phyloP scores from a whole-genome alignment of 345 rosid species.

The Diplotaxis tenuifolia region DNA sequence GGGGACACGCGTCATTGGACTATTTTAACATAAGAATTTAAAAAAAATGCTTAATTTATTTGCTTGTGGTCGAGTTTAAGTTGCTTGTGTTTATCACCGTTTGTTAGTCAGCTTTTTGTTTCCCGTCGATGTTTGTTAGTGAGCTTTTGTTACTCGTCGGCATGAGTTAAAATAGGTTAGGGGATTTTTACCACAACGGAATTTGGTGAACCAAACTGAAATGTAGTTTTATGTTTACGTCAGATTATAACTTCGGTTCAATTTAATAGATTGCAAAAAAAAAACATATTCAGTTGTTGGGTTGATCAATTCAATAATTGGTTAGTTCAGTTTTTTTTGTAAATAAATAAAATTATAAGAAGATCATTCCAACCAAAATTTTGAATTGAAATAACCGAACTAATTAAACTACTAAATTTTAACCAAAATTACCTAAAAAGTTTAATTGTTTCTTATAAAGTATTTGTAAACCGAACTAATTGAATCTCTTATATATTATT shows the following conservation, averaged over 20 bases:
- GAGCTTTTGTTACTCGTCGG: constrained; percentile 8
- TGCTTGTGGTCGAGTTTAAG: constrained; percentile 1
- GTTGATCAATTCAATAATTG: not conserved
- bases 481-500: too few relatives aligned
- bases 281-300: not conserved
- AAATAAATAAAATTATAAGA: too few relatives aligned
- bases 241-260: not conserved
- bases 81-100: constrained; percentile 11
- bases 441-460: too few relatives aligned
- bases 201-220: not conserved
- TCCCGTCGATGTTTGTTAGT: constrained; percentile 11
- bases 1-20: constrained; percentile 30
- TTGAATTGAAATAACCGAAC: not conserved
- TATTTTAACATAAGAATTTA: not conserved
- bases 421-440: too few relatives aligned
- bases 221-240: not conserved
- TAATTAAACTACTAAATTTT: too few relatives aligned
- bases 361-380: not conserved
- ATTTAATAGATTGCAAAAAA: not conserved
- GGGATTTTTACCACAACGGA: not conserved
- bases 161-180: not conserved
- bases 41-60: constrained; percentile 7
- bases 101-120: constrained; percentile 12
- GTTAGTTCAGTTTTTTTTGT: not conserved
- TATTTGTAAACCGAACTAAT: too few relatives aligned